These are phyloP conservation scores for Berberis thunbergii DNA, from an alignment of 164 flowering plant species.

Conservation along the genomic window DNA sequence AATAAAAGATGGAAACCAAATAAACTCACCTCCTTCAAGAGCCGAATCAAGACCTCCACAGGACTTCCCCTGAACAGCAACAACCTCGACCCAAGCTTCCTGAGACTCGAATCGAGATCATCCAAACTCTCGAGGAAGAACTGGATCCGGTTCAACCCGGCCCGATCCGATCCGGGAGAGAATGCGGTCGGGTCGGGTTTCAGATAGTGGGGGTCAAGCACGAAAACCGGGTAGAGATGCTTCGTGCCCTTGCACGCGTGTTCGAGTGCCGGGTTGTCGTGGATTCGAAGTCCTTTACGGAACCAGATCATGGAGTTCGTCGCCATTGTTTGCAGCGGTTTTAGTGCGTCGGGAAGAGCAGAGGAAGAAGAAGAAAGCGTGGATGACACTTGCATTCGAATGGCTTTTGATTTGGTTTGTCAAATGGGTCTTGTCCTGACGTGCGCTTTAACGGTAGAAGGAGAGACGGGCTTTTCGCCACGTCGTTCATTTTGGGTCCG, in stretches of 20 bases:
- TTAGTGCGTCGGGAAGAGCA: slow-evolving; percentile 4
- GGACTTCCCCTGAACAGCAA: slow-evolving; percentile 75
- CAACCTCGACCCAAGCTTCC: slow-evolving; percentile 68
- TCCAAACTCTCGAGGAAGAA: slow-evolving; percentile 76
- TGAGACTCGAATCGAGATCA: slow-evolving; percentile 61
- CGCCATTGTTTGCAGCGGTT: slow-evolving; percentile 23
- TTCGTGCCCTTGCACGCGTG: slow-evolving; percentile 39
- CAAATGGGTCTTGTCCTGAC: too few relatives aligned
- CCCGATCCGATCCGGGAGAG: slow-evolving; percentile 64
- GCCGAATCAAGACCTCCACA: slow-evolving; percentile 40
- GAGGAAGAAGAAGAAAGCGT: too few relatives aligned
- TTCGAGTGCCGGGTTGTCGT: slow-evolving; percentile 85
- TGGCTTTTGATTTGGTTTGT: too few relatives aligned
- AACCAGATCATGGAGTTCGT: slow-evolving; percentile 70
- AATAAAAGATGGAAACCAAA: not conserved
- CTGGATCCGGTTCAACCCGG: slow-evolving; percentile 75
- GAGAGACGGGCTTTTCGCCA: too few relatives aligned
- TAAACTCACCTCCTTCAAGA: slow-evolving; percentile 50
- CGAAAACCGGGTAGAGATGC: slow-evolving; percentile 67
- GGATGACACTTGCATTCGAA: too few relatives aligned
- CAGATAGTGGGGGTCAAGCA: slow-evolving; percentile 79
- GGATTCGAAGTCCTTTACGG: slow-evolving; percentile 81
- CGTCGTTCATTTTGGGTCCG: too few relatives aligned
- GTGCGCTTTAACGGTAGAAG: too few relatives aligned
- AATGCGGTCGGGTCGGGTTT: slow-evolving; percentile 58